phyloP scores from a whole-genome alignment of 2,329 filamentous ascomycete genomes.

The Leptographium wingfieldii region DNA sequence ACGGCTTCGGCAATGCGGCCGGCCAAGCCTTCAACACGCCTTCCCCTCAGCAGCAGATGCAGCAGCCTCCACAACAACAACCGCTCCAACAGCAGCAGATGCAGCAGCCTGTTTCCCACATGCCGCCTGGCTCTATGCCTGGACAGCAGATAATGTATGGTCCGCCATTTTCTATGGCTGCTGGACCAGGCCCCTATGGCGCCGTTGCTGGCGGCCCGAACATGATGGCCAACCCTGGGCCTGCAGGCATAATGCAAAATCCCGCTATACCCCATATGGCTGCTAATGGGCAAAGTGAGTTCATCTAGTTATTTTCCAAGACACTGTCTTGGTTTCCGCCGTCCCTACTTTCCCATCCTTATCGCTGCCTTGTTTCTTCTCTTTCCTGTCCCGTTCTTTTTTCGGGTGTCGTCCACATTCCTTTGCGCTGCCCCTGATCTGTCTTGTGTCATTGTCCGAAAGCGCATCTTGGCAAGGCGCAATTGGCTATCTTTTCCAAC shows the following conservation, averaged over 20 bases:
- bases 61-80: conserved; percentile 17
- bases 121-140: conserved; percentile 31
- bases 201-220: conserved; percentile 31
- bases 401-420: not conserved
- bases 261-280: conserved; percentile 46
- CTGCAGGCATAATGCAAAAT: conserved; percentile 52
- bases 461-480: not conserved
- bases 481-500: not conserved
- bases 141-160: conserved; percentile 44
- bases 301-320: conserved; percentile 10
- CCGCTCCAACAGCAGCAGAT: conserved; percentile 2
- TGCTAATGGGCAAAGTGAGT: conserved; percentile 48
- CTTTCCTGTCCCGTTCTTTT: conserved; percentile 7
- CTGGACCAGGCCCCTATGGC: conserved; percentile 33
- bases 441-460: not conserved
- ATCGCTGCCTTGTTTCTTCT: not conserved
- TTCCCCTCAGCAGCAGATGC: conserved; percentile 31
- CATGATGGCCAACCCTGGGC: conserved; percentile 41
- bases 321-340: not conserved
- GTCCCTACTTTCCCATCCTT: conserved; percentile 1
- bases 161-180: conserved; percentile 42
- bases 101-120: conserved; percentile 20
- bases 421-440: no score
- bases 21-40: conserved; percentile 38
- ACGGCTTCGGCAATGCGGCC: conserved; percentile 41